Evolutionary conservation across 106 monocot species (phyloP).

Genomic region (Dioscorea alata): DNA sequence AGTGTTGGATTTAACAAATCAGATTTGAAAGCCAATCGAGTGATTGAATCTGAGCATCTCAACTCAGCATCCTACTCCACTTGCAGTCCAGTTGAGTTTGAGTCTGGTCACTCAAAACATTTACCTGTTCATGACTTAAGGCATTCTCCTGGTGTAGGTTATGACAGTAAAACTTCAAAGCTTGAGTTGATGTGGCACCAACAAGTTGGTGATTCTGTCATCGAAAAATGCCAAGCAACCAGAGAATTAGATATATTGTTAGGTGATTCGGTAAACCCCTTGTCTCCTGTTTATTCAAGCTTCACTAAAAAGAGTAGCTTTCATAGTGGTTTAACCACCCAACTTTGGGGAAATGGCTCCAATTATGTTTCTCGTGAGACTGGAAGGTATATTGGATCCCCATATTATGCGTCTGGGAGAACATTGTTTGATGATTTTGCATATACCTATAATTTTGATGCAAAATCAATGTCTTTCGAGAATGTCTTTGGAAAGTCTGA

Average conservation of each 20-base stretch:
- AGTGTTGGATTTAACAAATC: conserved; percentile 1
- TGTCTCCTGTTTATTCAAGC: conserved; percentile 8
- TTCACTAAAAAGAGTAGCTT: conserved; percentile 8
- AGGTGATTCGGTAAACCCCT: not conserved
- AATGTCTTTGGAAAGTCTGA: conserved; percentile 2
- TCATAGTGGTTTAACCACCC: not conserved
- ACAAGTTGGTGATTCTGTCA: conserved; percentile 9
- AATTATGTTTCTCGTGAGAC: conserved; percentile 10
- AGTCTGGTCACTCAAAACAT: conserved; percentile 12
- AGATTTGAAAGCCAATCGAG: conserved; percentile 5
- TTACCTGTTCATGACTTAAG: conserved; percentile 9
- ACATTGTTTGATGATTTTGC: not conserved
- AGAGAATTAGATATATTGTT: conserved; percentile 7
- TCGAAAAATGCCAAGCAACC: conserved; percentile 19
- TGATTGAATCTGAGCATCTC: conserved; percentile 11
- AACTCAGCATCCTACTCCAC: not conserved
- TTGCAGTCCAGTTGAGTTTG: not conserved
- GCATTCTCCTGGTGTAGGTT: conserved; percentile 2
- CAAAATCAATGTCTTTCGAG: not conserved
- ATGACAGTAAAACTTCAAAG: not conserved
- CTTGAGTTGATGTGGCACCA: conserved; percentile 1
- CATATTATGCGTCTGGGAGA: conserved; percentile 6
- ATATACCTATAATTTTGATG: conserved; percentile 10
- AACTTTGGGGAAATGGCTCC: conserved; percentile 5
- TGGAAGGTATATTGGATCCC: conserved; percentile 20